Base-by-base conservation (phyloP, 2,329 filamentous ascomycete species). In the Clarireedia hainanense region DNA sequence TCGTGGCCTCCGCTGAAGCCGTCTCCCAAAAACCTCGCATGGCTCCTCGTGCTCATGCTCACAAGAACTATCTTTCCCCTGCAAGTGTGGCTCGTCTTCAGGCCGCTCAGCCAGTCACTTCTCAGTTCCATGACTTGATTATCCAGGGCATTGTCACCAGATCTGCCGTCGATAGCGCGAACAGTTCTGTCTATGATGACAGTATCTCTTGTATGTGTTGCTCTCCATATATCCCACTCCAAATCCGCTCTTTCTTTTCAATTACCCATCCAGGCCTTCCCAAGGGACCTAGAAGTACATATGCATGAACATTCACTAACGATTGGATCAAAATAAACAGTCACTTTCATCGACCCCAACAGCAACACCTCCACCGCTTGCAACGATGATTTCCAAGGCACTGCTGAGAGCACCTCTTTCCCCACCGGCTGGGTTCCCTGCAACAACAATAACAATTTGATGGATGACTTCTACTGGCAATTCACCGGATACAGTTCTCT, bases 341-440 rank as follows among this genome's bases (percentile, higher is more conserved):
- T 68, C 60, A 24, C 40, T 49, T 65, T 67, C 60, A 47, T 52
- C 17, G 67, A 68, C 57, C 60, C 56, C 14, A 68, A 68, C 56
- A 63, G 63, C 46, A 64, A 65, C 57, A 65, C 64, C 24, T 59
- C 45, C n/a, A 62, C 61, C n/a, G 56, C 50, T 26, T 68, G 67
- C 36, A 51, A 57, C n/a, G 34, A 57, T 7, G 56, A 58, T 23
- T 68, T 63, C 62, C 57, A 45, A 37, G 52, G 61, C 7, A 49
- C 60, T 45, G 55, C 54, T 30, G 45, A 24, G 40, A 60, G 40
- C 20, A 57, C 47, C 50, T 57, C 23, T 34, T 56, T 55, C 23
- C 63, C 65, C 1, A 57, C 55, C 30, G 54, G 48, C 4, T 56
- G 49, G 48, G 45, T 60, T 34, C 48, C 48, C 4, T 64, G 63